Conservation (phyloP, 805 yeast species). For the Cyberlindnera subsufficiens region DNA sequence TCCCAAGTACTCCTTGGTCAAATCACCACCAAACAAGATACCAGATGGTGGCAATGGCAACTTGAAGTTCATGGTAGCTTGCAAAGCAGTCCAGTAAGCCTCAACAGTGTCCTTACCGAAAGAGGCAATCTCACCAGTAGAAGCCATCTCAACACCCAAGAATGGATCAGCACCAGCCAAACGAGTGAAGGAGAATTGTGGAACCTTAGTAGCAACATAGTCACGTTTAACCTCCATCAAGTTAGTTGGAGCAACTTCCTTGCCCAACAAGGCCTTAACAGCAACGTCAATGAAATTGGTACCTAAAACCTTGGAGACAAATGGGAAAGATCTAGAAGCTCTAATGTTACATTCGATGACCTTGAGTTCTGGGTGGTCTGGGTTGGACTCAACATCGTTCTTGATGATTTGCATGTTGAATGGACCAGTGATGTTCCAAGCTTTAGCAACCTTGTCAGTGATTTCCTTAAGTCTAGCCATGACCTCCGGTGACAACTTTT, state of each 20-base stretch:
- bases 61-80: slow-evolving; percentile 94
- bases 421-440: slow-evolving; percentile 96
- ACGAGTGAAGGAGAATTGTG: slow-evolving; percentile 97
- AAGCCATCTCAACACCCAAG: slow-evolving; percentile 98
- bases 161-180: slow-evolving; percentile 99
- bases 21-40: slow-evolving; percentile 90
- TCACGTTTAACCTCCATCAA: slow-evolving; percentile 71
- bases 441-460: slow-evolving; percentile 88
- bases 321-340: slow-evolving; percentile 99
- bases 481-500: slow-evolving; percentile 56
- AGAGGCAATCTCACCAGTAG: slow-evolving; percentile 98
- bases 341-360: slow-evolving; percentile 98
- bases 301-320: slow-evolving; percentile 95
- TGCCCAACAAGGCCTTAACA: slow-evolving; percentile 74
- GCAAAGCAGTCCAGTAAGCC: slow-evolving; percentile 97
- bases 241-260: slow-evolving; percentile 64
- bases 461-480: slow-evolving; percentile 76
- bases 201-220: slow-evolving; percentile 95
- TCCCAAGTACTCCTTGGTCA: slow-evolving; percentile 63
- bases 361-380: slow-evolving; percentile 63
- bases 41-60: slow-evolving; percentile 90
- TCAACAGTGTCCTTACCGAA: slow-evolving; percentile 82
- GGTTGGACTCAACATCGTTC: slow-evolving; percentile 55
- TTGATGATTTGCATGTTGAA: slow-evolving; percentile 97
- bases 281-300: slow-evolving; percentile 93